These are phyloP conservation scores for Pleurotus salmoneostramineus DNA, from an alignment of 768 basidiomycete genomes.

Conservation along the genomic window DNA sequence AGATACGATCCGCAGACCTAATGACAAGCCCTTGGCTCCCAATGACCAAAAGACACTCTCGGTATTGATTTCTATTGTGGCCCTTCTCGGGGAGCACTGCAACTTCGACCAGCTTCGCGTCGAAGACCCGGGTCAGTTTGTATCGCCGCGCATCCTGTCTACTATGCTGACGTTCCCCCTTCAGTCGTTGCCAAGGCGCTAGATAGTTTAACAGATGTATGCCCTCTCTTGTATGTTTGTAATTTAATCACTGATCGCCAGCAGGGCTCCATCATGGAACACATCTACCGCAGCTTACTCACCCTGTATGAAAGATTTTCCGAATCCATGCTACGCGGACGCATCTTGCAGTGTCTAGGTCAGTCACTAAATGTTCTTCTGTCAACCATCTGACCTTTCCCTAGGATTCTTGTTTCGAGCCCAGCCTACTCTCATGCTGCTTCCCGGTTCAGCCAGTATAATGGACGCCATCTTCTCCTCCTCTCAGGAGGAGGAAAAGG, in stretches of 20 bases:
- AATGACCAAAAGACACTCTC: constrained; percentile 53
- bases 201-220: constrained; percentile 53
- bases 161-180: background rate
- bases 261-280: constrained; percentile 76
- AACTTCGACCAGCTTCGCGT: constrained; percentile 75
- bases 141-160: background rate
- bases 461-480: constrained; percentile 90
- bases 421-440: constrained; percentile 87
- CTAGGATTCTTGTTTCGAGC: constrained; percentile 89
- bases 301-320: constrained; percentile 66
- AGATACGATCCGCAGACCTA: constrained; percentile 45
- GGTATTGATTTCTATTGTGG: constrained; percentile 79
- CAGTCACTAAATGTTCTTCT: constrained; percentile 12
- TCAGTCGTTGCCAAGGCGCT: constrained; percentile 56
- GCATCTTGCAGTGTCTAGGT: constrained; percentile 87
- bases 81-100: constrained; percentile 85
- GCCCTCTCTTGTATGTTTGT: background rate
- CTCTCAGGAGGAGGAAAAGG: constrained; percentile 64
- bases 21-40: constrained; percentile 32
- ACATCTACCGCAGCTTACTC: constrained; percentile 73
- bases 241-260: background rate
- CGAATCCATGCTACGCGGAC: constrained; percentile 56
- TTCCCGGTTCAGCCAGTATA: constrained; percentile 70
- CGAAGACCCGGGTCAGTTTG: constrained; percentile 53
- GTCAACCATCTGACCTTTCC: constrained; percentile 1